Percentiles rank a stretch among this genome's conserved stretches.
Conservation (phyloP, 352 stramenopile species). For the Phytopythium cucurbitacearum region DNA sequence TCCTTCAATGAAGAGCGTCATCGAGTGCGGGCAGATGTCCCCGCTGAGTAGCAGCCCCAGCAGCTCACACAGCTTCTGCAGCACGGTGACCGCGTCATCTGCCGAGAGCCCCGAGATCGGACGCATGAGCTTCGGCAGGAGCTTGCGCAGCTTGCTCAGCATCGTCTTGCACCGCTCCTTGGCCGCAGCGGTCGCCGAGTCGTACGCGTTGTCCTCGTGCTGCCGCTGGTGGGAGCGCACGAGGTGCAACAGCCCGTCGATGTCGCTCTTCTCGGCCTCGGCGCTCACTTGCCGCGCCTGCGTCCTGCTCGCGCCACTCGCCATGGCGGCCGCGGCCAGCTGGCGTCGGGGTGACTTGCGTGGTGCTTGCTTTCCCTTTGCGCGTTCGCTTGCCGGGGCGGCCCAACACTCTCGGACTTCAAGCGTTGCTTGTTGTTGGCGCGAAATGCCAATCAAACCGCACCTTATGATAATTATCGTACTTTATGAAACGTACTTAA, state of each 20-base stretch:
- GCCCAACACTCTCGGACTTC: constrained; percentile 9
- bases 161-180: constrained; percentile 61
- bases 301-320: not conserved
- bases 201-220: constrained; percentile 37
- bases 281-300: constrained; percentile 8
- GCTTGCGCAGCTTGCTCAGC: constrained; percentile 60
- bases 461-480: too few relatives aligned
- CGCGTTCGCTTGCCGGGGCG: constrained; percentile 1
- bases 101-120: constrained; percentile 31
- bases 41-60: constrained; percentile 41
- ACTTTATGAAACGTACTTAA: constrained; percentile 2
- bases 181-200: constrained; percentile 22
- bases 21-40: constrained; percentile 49
- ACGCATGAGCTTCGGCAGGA: constrained; percentile 67
- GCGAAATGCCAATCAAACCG: too few relatives aligned
- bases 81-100: constrained; percentile 24
- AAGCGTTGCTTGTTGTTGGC: constrained; percentile 3
- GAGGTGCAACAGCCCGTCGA: constrained; percentile 36
- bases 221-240: constrained; percentile 43
- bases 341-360: constrained; percentile 4
- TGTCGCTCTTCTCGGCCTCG: constrained; percentile 44
- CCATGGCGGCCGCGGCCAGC: not conserved
- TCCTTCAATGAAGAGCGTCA: constrained; percentile 50
- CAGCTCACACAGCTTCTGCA: constrained; percentile 57
- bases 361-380: constrained; percentile 6